Percentiles rank a stretch among this genome's conserved stretches.
These are phyloP conservation scores for Ustilago sp. DNA, from an alignment of 1,284 basidiomycete species.

Conservation along the genomic window DNA sequence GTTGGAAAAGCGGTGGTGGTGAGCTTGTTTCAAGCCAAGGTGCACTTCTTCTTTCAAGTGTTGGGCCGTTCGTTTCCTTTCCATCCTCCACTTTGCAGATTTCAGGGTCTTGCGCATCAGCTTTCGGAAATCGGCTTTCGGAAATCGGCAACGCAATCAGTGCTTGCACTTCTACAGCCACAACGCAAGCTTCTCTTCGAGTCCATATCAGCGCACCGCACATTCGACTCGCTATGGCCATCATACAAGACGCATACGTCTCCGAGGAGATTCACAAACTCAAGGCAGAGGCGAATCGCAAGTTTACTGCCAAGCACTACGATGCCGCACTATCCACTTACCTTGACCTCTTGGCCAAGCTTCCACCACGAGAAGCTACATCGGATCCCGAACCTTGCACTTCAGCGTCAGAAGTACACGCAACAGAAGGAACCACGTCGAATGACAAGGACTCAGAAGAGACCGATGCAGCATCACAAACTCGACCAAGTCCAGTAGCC, in stretches of 20 bases:
- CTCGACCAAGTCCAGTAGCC: neutral
- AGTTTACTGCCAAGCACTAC: conserved; percentile 43
- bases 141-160: neutral
- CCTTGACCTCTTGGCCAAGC: conserved; percentile 45
- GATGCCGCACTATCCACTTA: conserved; percentile 53
- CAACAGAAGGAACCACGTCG: neutral
- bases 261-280: conserved; percentile 46
- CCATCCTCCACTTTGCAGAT: neutral
- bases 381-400: conserved; percentile 1
- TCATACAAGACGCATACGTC: conserved; percentile 35
- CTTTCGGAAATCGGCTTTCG: neutral
- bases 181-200: neutral
- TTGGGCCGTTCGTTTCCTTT: neutral
- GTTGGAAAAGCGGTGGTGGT: neutral
- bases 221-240: conserved; percentile 23
- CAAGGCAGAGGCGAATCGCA: conserved; percentile 52
- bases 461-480: neutral
- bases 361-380: conserved; percentile 31
- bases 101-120: conserved; percentile 5
- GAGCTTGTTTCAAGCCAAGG: conserved; percentile 20
- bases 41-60: neutral
- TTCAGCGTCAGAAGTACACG: neutral
- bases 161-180: neutral
- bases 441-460: neutral
- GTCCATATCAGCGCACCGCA: neutral